Conservation (phyloP, 1,284 basidiomycete genomes). For the Heimioporus retisporus region DNA sequence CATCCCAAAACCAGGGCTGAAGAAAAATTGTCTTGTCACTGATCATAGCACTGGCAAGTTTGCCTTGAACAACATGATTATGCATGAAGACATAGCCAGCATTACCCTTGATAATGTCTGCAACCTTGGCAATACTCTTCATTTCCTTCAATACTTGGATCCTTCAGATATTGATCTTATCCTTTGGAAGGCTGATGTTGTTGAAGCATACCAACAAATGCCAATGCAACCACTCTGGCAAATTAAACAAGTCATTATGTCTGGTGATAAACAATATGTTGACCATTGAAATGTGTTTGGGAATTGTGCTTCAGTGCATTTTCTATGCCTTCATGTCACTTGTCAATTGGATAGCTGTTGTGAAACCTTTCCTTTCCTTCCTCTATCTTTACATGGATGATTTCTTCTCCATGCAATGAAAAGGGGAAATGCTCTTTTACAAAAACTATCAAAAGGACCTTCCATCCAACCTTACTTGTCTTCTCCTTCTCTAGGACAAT, state of each 20-base stretch:
- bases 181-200: conserved; percentile 50
- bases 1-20: too few species aligned
- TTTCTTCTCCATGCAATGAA: too few species aligned
- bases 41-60: too few species aligned
- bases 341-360: too few species aligned
- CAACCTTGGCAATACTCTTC: conserved; percentile 35
- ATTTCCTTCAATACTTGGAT: not conserved
- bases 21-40: too few species aligned
- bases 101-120: conserved; percentile 38
- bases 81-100: conserved; percentile 21
- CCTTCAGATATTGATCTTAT: conserved; percentile 5
- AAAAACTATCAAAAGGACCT: not conserved
- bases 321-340: conserved; percentile 22
- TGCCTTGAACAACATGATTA: conserved; percentile 50
- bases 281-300: conserved; percentile 50
- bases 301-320: not conserved
- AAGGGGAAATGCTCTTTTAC: too few species aligned
- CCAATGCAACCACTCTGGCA: conserved; percentile 56
- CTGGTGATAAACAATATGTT: conserved; percentile 36
- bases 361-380: too few species aligned
- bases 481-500: conserved; percentile 45
- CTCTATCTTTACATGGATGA: too few species aligned
- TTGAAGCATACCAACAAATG: conserved; percentile 46
- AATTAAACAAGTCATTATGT: conserved; percentile 43
- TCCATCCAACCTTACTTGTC: conserved; percentile 27